Evolutionary conservation across 2,329 filamentous ascomycete species (phyloP).

Genomic region (Xylariaceae sp.): DNA sequence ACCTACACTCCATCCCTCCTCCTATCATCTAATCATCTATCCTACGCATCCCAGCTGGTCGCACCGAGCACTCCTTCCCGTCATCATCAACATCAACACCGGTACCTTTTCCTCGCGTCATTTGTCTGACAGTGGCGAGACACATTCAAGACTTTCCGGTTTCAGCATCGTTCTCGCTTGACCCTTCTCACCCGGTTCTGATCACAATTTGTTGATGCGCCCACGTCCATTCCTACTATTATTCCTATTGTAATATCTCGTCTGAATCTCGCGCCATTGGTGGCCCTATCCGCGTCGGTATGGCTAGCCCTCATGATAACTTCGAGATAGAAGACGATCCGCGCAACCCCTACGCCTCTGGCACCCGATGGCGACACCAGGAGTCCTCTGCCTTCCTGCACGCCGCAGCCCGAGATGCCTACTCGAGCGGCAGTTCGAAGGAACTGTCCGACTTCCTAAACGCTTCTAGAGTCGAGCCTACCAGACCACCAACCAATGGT

Average conservation of each 20-base stretch:
- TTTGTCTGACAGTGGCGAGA: not conserved
- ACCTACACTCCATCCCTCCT: not conserved
- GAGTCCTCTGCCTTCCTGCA: slow-evolving; percentile 54
- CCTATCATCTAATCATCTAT: not conserved
- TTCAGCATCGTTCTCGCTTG: not conserved
- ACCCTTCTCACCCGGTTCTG: not conserved
- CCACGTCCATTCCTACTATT: not conserved
- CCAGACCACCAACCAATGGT: slow-evolving; percentile 29
- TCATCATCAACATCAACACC: not conserved
- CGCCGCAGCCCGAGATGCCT: slow-evolving; percentile 41
- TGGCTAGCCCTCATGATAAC: slow-evolving; percentile 25
- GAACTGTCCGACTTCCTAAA: slow-evolving; percentile 56
- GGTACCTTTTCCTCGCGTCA: not conserved
- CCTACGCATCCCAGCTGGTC: not conserved
- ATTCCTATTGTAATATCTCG: not conserved
- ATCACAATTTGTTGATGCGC: not conserved
- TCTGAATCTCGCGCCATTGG: not conserved
- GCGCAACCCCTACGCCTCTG: slow-evolving; percentile 51
- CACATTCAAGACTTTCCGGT: not conserved
- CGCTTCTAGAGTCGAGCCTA: slow-evolving; percentile 45
- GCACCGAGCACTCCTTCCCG: not conserved
- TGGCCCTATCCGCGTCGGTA: slow-evolving; percentile 6
- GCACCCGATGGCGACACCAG: slow-evolving; percentile 58
- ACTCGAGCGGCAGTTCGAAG: slow-evolving; percentile 40
- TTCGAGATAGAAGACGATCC: slow-evolving; percentile 31